Base-by-base conservation (phyloP, 2,329 filamentous ascomycete species). In the Scedosporium minutisporum region DNA sequence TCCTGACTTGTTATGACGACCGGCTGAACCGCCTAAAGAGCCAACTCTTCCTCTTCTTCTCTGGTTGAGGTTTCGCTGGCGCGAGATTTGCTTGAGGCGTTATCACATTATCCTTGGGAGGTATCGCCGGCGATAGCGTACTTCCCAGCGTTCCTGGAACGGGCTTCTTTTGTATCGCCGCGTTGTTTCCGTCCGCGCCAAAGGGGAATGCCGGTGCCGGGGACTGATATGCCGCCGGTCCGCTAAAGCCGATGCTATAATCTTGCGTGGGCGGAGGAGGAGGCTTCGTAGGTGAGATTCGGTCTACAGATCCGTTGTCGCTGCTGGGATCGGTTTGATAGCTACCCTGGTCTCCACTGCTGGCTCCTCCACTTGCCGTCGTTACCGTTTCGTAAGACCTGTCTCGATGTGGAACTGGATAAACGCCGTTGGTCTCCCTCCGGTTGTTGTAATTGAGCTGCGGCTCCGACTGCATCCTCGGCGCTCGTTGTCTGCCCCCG, bases 11-110 rank as follows among this genome's bases (percentile, higher is more conserved):
- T 14, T 7, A 66, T 71, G 74, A 76, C 62, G 73, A 72, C 71
- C 81, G 92, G 80, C 89, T 95, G 74, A 96, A 95, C 62, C 87
- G 83, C 68, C 87, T 85, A 71, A 89, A 86, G 69, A 97, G 87
- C 91, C 93, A 96, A 72, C 92, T 95, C 82, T 92, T 93, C 66
- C 90, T 83, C 81, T 96, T 96, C 65, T 92, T 96, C 65, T 92
- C 88, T 12, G 71, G 71, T 21, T 68, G 65, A 5, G 65, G 60
- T 3, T 71, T 62, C 71, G 67, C 66, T 73, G 65, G 62, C 62
- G 69, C 67, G 65, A 71, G 62, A 9, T 69, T 44, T 29, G 65
- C 61, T 58, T 68, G 27, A 18, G 57, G 57, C 9, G 57, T 7
- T n/a, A 59, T 42, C 12, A 55, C 51, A 59, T 38, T 38, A 38